These are phyloP conservation scores for Epichloe sylvatica DNA, from an alignment of 2,329 filamentous ascomycete species.

Conservation along the genomic window DNA sequence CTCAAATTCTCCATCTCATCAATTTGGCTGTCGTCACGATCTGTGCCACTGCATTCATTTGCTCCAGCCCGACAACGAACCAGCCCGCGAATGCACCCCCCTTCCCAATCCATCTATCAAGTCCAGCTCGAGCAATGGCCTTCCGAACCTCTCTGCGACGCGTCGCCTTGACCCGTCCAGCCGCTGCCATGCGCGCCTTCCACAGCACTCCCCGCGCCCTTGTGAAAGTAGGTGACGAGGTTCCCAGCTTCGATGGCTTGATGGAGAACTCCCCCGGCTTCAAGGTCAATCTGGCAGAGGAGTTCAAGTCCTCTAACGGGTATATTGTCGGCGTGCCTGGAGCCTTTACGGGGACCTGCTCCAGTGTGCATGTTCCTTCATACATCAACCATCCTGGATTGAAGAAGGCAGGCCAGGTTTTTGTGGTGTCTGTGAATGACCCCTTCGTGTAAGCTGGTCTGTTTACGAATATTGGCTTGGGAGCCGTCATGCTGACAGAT, in stretches of 20 bases:
- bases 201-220: slow-evolving; percentile 47
- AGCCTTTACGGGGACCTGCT: slow-evolving; percentile 51
- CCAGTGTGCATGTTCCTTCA: slow-evolving; percentile 60
- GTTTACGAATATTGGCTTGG: background rate
- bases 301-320: slow-evolving; percentile 57
- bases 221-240: slow-evolving; percentile 64
- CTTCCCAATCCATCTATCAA: background rate
- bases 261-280: slow-evolving; percentile 81
- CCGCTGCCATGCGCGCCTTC: slow-evolving; percentile 33
- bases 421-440: slow-evolving; percentile 87
- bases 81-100: background rate
- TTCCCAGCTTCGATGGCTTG: slow-evolving; percentile 66
- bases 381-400: slow-evolving; percentile 71
- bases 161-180: slow-evolving; percentile 17
- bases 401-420: slow-evolving; percentile 68
- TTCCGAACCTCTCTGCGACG: slow-evolving; percentile 24
- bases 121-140: slow-evolving; percentile 18
- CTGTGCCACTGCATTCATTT: background rate
- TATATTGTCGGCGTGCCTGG: slow-evolving; percentile 77
- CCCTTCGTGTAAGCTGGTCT: slow-evolving; percentile 63
- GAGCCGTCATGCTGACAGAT: background rate
- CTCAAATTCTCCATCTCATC: background rate
- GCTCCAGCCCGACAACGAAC: background rate
- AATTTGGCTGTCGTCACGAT: background rate
- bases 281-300: slow-evolving; percentile 74